Evolutionary conservation across 257 asterid genomes (phyloP), one percentile per base, ranked within the genome.

Genomic region (Phtheirospermum japonicum): DNA sequence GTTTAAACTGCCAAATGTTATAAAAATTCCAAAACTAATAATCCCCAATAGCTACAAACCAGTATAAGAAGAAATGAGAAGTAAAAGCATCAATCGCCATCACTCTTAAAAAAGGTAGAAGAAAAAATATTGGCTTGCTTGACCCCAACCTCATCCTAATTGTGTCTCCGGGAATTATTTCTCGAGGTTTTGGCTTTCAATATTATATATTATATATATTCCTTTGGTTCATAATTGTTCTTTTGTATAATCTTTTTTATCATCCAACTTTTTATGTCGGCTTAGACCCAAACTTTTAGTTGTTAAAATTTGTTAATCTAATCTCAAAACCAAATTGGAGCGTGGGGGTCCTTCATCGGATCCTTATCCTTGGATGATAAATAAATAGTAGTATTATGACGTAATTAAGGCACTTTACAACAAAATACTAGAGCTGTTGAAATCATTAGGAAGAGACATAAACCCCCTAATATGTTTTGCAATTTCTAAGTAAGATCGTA

Each of bases 301-400:
- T 60, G 23, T 26, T 4, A n/a, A 59, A 39, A 64, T 59, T 59
- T 3, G 66, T 48, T 39, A 51, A 40, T 52, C 17, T 69, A 60
- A 46, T 63, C 54, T 30, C 43, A 32, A 65, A 28, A 42, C 60
- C 37, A 18, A 52, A 33, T 55, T 61, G 70, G 76, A 70, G 73
- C 61, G 70, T 65, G 75, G 66, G 72, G 61, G 30, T 39, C 12
- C 12, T 48, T 55, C 73, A 66, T 70, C 34, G 79, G 79, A 75
- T 75, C 76, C 77, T 61, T 66, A 60, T 51, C 63, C 60, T 69
- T 65, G 57, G 46, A 59, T n/a, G n/a, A n/a, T n/a, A 51, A 10
- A 58, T 14, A 55, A 61, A 46, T 34, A 67, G 0, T 43, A 42
- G 8, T 10, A 53, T 16, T 66, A 19, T 48, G 52, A 55, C n/a